phyloP scores from a whole-genome alignment of 345 rosid genomes.

The Combretum micranthum region DNA sequence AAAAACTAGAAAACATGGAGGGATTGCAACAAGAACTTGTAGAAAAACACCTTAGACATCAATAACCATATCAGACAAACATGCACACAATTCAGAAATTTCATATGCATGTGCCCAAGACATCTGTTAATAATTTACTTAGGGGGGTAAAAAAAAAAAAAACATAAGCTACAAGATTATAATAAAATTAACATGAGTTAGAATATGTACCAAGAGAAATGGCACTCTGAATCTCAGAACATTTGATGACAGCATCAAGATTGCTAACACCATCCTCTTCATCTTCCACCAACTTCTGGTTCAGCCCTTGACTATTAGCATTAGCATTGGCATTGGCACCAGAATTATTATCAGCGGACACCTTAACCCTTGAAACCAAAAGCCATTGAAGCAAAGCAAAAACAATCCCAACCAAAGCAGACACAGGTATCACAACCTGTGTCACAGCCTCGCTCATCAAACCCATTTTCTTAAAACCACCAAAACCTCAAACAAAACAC shows the following conservation, averaged over 20 bases:
- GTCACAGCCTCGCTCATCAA: slow-evolving; percentile 37
- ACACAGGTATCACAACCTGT: slow-evolving; percentile 44
- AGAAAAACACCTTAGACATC: too few relatives aligned
- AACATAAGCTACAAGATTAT: too few relatives aligned
- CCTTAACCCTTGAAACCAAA: slow-evolving; percentile 48
- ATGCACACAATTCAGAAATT: background rate
- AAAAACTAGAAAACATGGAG: too few relatives aligned
- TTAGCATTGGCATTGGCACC: slow-evolving; percentile 2
- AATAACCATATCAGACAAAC: background rate
- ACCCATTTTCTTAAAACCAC: slow-evolving; percentile 25
- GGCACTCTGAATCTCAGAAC: slow-evolving; percentile 66
- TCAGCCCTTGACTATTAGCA: slow-evolving; percentile 19
- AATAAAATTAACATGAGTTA: too few relatives aligned
- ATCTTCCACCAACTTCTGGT: slow-evolving; percentile 40
- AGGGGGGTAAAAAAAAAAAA: background rate
- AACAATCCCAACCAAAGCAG: slow-evolving; percentile 46
- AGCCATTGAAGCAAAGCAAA: slow-evolving; percentile 68
- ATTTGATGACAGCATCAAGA: slow-evolving; percentile 42
- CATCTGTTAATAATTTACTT: background rate
- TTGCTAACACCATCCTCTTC: slow-evolving; percentile 43
- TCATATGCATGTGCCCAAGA: too few relatives aligned
- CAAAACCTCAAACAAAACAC: background rate
- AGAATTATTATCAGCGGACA: slow-evolving; percentile 15
- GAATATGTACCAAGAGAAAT: slow-evolving; percentile 46
- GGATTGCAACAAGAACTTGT: too few relatives aligned